Conservation (phyloP, 75 land plant genomes). For the Larix kaempferi region DNA sequence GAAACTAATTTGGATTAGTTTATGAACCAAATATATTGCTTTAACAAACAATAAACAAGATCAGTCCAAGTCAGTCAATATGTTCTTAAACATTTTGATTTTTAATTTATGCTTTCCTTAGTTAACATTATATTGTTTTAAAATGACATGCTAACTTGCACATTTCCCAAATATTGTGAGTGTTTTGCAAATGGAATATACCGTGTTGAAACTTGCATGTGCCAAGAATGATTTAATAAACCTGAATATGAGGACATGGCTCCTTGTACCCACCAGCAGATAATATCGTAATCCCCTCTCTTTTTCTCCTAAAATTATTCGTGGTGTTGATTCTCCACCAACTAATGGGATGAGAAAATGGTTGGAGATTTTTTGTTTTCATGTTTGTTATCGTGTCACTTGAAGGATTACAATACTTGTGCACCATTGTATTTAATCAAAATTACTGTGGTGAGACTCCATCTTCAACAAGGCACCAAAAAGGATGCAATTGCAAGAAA, state of each 20-base stretch:
- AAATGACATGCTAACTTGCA: too few relatives aligned
- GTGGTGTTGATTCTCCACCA: slow-evolving; percentile 45
- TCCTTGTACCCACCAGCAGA: slow-evolving; percentile 85
- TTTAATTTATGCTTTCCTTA: too few relatives aligned
- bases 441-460: slow-evolving; percentile 59
- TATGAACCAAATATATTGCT: too few relatives aligned
- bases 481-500: slow-evolving; percentile 98
- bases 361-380: neutral
- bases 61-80: too few relatives aligned
- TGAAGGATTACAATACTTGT: neutral
- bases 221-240: slow-evolving; percentile 88
- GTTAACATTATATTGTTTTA: too few relatives aligned
- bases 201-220: slow-evolving; percentile 87
- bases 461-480: slow-evolving; percentile 91
- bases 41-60: too few relatives aligned
- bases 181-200: too few relatives aligned
- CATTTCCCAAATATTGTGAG: too few relatives aligned
- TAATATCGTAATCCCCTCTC: slow-evolving; percentile 98
- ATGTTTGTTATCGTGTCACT: neutral
- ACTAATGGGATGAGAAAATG: slow-evolving; percentile 48
- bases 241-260: slow-evolving; percentile 88
- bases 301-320: slow-evolving; percentile 96
- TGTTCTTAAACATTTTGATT: too few relatives aligned
- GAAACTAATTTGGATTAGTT: too few relatives aligned
- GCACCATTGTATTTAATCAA: slow-evolving; percentile 31